phyloP scores from a whole-genome alignment of 108 stramenopile species.

The Schizochytrium sp. region DNA sequence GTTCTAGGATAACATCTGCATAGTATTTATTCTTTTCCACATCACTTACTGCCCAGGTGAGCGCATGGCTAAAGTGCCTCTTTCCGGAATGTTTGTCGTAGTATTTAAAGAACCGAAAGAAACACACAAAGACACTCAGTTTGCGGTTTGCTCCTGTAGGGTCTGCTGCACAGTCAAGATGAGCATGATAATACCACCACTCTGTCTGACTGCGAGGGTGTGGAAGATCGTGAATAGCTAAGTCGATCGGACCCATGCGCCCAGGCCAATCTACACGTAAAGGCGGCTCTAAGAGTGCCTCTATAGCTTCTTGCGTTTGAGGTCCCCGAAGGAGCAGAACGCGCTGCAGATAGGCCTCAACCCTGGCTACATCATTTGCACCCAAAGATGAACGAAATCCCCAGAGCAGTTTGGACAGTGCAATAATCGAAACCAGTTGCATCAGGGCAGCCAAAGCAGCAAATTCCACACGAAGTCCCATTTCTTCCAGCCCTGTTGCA shows the following conservation, averaged over 20 bases:
- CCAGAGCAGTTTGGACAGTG: too few species aligned
- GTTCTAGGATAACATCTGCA: slow-evolving; percentile 32
- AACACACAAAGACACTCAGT: slow-evolving; percentile 1
- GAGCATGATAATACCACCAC: slow-evolving; percentile 63
- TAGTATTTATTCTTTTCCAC: slow-evolving; percentile 40
- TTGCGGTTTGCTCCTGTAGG: not conserved
- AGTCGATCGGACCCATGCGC: slow-evolving; percentile 61
- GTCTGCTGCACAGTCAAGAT: not conserved
- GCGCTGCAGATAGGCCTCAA: not conserved
- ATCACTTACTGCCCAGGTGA: slow-evolving; percentile 36
- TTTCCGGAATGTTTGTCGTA: not conserved
- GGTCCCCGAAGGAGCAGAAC: not conserved
- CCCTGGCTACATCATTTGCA: not conserved
- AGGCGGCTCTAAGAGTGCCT: not conserved
- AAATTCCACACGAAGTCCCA: too few species aligned
- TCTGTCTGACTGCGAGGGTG: slow-evolving; percentile 53
- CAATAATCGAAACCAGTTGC: too few species aligned
- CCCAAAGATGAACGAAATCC: not conserved
- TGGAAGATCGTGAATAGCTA: slow-evolving; percentile 61
- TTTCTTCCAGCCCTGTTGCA: too few species aligned
- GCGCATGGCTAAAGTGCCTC: not conserved
- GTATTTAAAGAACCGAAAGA: slow-evolving; percentile 61
- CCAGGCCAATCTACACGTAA: slow-evolving; percentile 61
- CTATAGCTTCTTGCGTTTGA: not conserved
- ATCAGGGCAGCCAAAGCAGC: too few species aligned